Evolutionary conservation across 1,284 basidiomycete genomes (phyloP), one percentile per base, ranked within the genome.

Genomic region (Moesziomyces sp.): DNA sequence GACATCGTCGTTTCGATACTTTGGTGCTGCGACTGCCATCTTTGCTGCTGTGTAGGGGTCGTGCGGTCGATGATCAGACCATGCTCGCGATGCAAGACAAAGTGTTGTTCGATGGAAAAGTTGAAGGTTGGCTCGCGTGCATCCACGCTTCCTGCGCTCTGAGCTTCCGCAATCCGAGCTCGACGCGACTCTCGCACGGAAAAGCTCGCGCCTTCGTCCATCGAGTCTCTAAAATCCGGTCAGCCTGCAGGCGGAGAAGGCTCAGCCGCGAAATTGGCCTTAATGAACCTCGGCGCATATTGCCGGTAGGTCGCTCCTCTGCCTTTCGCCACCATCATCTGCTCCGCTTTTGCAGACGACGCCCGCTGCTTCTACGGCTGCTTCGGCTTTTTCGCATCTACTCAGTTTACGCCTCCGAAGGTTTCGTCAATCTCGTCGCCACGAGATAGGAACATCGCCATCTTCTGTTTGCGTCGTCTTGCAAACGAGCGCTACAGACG

Each of bases 261-360:
- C 43, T 47, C 44, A 51, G 48, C 49, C 9, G 40, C 18, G 16
- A 40, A 30, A 66, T 28, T 53, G 28, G 43, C n/a, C 33, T 57
- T 68, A 69, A 51, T 63, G 13, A 30, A 35, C 58, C 24, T 50
- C 52, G 59, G 55, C 30, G 30, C 44, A 18, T 28, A 7, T 23
- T 11, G 42, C 28, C 19, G 40, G 24, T 11, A 5, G 4, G 24
- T 18, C 7, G 49, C 30, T 47, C 47, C 64, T 73, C 52, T 52
- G 64, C 64, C 70, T 62, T 56, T 73, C 64, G 70, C 70, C 70
- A 73, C 70, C 70, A 73, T 73, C 64, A 73, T 73, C 70, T 72
- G 69, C 57, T 35, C 24, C 9, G 52, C 44, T 52, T 56, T 59
- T 63, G 66, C 66, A 69, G 66, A 69, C 59, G 66, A 63, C 66